Conservation (phyloP, 164 flowering plant species). For the Dillenia turbinata region DNA sequence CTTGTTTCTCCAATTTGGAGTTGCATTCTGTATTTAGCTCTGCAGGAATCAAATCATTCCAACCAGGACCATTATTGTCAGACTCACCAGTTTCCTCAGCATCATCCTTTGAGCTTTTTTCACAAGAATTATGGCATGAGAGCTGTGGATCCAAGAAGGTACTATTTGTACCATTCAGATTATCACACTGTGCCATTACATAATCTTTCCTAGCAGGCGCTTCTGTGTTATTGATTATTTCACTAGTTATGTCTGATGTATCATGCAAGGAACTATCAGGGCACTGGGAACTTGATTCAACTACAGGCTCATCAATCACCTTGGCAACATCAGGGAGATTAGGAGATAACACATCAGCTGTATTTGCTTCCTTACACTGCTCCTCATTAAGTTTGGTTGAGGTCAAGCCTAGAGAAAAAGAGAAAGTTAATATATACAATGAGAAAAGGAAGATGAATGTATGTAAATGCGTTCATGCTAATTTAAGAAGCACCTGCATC, state of each 20-base stretch:
- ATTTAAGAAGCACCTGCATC: background rate
- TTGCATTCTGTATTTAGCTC: conserved; percentile 5
- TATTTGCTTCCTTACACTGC: conserved; percentile 12
- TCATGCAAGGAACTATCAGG: conserved; percentile 13
- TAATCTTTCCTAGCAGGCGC: conserved; percentile 16
- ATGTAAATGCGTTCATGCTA: background rate
- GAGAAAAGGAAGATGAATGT: background rate
- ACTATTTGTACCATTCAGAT: conserved; percentile 6
- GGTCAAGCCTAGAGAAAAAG: too few species aligned
- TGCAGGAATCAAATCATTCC: conserved; percentile 4
- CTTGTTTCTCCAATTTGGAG: conserved; percentile 11
- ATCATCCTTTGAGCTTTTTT: background rate
- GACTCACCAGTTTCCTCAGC: conserved; percentile 1
- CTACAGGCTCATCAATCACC: conserved; percentile 12
- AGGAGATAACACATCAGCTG: conserved; percentile 25
- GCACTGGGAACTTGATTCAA: conserved; percentile 14
- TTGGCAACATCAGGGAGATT: conserved; percentile 4
- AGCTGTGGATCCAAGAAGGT: background rate
- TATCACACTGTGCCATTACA: conserved; percentile 5
- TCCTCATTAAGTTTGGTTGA: conserved; percentile 1
- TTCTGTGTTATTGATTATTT: conserved; percentile 1
- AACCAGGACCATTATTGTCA: conserved; percentile 8
- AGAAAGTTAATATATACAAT: background rate
- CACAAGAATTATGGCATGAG: conserved; percentile 9
- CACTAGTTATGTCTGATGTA: conserved; percentile 11